Conservation (phyloP, 176 grass and related monocot species). For the Oryza longistaminata region DNA sequence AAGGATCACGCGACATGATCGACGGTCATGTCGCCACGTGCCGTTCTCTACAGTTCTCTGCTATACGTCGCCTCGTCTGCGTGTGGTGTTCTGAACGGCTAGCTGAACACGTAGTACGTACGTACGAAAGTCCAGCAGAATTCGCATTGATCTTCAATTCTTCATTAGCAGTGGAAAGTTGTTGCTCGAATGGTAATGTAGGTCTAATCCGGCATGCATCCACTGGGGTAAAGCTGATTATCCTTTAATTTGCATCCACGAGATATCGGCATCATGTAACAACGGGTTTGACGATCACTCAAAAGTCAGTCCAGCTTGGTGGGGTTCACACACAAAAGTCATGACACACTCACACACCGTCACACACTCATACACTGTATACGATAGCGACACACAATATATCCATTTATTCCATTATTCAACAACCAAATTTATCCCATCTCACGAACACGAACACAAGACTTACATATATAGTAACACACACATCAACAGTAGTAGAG, state of each 20-base stretch:
- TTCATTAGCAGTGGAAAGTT: not conserved
- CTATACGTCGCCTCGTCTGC: not conserved
- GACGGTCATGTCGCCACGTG: not conserved
- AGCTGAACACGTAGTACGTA: too few species aligned
- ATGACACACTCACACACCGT: too few species aligned
- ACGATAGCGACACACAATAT: too few species aligned
- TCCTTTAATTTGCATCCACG: not conserved
- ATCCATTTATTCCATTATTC: not conserved
- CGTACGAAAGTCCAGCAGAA: too few species aligned
- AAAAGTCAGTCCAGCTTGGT: too few species aligned
- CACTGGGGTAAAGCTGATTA: not conserved
- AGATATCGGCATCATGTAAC: too few species aligned
- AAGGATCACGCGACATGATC: not conserved
- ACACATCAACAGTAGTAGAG: not conserved
- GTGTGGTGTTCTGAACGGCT: not conserved
- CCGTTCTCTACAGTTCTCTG: not conserved
- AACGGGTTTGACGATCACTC: too few species aligned
- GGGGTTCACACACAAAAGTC: too few species aligned
- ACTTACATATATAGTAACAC: too few species aligned
- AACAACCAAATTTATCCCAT: not conserved
- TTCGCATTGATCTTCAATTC: not conserved
- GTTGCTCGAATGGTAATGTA: not conserved
- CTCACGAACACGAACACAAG: not conserved
- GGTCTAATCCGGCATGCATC: not conserved
- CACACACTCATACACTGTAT: too few species aligned